A percentile compares a stretch with the other conserved stretches of the same genome.
phyloP scores from a whole-genome alignment of 148 eudicot species.

The Arbutus unedo region DNA sequence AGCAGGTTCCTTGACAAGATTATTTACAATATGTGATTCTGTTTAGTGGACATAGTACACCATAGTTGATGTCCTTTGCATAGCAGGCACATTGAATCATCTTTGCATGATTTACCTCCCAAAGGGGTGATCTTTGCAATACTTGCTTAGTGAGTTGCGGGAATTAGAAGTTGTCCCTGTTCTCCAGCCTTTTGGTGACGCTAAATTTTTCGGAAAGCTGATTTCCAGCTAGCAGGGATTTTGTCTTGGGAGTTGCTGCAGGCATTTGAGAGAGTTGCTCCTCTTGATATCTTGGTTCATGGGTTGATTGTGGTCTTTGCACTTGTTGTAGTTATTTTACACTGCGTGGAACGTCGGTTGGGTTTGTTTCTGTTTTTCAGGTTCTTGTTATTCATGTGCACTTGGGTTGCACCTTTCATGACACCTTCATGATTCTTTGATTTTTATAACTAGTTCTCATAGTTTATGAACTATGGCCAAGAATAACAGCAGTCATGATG shows the following conservation, averaged over 20 bases:
- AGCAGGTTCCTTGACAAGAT: not conserved
- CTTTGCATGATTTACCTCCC: not conserved
- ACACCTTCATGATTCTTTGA: not conserved
- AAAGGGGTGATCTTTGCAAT: not conserved
- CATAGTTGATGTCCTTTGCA: not conserved
- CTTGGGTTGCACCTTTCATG: not conserved
- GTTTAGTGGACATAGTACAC: not conserved
- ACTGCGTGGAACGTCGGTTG: not conserved
- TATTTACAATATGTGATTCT: not conserved
- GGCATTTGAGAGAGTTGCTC: not conserved
- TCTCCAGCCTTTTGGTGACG: not conserved
- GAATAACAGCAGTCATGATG: not conserved
- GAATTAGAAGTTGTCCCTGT: not conserved
- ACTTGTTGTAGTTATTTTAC: not conserved
- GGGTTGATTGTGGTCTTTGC: not conserved
- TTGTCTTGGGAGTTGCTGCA: not conserved
- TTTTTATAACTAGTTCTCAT: not conserved
- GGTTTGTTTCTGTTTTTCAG: slow-evolving; percentile 6
- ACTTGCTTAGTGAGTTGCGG: not conserved
- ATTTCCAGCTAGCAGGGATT: slow-evolving; percentile 6
- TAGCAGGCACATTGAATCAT: not conserved
- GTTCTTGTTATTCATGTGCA: not conserved
- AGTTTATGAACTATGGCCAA: not conserved
- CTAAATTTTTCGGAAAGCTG: not conserved
- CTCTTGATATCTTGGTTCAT: not conserved